A percentile compares a stretch with the other conserved stretches of the same genome.
Evolutionary conservation across 2,329 filamentous ascomycete genomes (phyloP).

Genomic region (Didymellaceae sp.): DNA sequence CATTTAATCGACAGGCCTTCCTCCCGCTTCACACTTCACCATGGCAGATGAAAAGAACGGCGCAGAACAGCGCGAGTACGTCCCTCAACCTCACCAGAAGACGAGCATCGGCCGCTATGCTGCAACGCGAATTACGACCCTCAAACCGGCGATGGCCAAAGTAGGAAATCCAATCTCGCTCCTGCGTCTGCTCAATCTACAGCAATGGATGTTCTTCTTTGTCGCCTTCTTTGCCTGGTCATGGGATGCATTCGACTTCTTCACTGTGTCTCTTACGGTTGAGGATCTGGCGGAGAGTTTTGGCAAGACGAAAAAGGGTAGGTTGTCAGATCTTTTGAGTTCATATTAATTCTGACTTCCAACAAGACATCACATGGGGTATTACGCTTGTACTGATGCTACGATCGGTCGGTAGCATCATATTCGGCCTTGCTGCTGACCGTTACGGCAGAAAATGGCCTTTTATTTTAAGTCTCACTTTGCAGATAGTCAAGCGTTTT

Average conservation of each 20-base stretch:
- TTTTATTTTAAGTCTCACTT: too few species aligned
- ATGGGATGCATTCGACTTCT: conserved; percentile 65
- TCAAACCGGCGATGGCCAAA: conserved; percentile 63
- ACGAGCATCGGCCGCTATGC: conserved; percentile 55
- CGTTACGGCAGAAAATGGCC: conserved; percentile 63
- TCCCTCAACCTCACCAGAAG: conserved; percentile 12
- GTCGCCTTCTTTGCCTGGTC: conserved; percentile 57
- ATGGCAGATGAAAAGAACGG: conserved; percentile 33
- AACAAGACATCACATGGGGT: conserved; percentile 64
- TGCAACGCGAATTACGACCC: conserved; percentile 59
- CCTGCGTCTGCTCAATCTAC: conserved; percentile 57
- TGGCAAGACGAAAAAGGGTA: conserved; percentile 55
- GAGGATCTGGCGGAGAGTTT: conserved; percentile 61
- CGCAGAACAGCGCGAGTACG: conserved; percentile 26
- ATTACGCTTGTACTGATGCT: conserved; percentile 62
- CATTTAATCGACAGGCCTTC: neutral
- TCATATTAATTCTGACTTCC: neutral
- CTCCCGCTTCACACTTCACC: neutral
- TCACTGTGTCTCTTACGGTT: conserved; percentile 66
- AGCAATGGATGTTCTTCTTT: conserved; percentile 66
- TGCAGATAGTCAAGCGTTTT: too few species aligned
- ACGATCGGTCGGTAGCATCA: conserved; percentile 64
- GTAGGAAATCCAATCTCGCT: conserved; percentile 62
- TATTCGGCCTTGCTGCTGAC: conserved; percentile 62
- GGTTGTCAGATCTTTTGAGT: rapidly evolving